phyloP scores from a whole-genome alignment of 371 early-diverging fungal genomes.

The Mucor indicus region DNA sequence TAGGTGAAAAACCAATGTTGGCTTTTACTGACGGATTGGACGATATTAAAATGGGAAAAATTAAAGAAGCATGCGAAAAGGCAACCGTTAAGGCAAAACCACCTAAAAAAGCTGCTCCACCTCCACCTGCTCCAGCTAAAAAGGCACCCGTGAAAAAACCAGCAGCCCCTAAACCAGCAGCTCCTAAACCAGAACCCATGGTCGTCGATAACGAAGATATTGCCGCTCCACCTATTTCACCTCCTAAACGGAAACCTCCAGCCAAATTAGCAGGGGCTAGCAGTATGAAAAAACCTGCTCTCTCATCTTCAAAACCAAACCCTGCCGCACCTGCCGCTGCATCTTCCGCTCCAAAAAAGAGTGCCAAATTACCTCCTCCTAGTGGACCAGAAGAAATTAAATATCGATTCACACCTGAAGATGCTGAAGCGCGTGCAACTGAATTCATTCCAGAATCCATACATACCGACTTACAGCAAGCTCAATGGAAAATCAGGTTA shows the following conservation, averaged over 20 bases:
- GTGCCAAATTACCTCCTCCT: conserved; percentile 43
- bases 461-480: conserved; percentile 61
- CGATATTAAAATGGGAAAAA: conserved; percentile 80
- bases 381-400: conserved; percentile 61
- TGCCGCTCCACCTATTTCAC: conserved; percentile 41
- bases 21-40: conserved; percentile 83
- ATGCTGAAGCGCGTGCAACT: conserved; percentile 63
- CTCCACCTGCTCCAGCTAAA: conserved; percentile 28
- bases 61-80: conserved; percentile 82
- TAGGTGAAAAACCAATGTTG: conserved; percentile 74
- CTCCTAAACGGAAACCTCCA: conserved; percentile 67
- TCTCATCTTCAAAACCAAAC: conserved; percentile 41
- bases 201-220: conserved; percentile 18
- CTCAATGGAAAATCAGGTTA: conserved; percentile 86
- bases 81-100: conserved; percentile 72
- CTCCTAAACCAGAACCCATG: conserved; percentile 29
- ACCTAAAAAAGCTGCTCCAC: conserved; percentile 43
- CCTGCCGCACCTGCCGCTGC: conserved; percentile 40
- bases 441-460: conserved; percentile 60
- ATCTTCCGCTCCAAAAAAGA: conserved; percentile 45
- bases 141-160: conserved; percentile 7
- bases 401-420: conserved; percentile 66
- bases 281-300: conserved; percentile 51
- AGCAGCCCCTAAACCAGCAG: conserved; percentile 8
- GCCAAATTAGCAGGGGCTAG: conserved; percentile 38